Evolutionary conservation across 345 rosid genomes (phyloP).

Genomic region (Brassica juncea): DNA sequence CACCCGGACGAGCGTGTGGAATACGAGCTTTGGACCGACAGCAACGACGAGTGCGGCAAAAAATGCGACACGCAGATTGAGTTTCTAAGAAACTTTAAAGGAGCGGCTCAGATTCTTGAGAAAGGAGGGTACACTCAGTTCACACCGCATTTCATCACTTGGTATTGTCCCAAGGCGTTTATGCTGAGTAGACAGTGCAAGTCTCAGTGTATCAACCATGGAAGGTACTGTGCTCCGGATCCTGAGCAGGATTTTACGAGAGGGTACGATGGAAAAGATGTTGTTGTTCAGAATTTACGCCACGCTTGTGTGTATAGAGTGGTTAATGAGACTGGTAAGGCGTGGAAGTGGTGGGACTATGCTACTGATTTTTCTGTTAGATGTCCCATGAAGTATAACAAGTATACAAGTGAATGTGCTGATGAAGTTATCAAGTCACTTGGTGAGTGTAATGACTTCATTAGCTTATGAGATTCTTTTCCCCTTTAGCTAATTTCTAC

Average conservation of each 20-base stretch:
- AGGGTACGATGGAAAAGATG: constrained; percentile 22
- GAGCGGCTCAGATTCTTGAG: constrained; percentile 20
- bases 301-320: constrained; percentile 11
- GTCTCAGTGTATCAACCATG: constrained; percentile 11
- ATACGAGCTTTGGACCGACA: constrained; percentile 4
- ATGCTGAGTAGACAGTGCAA: constrained; percentile 5
- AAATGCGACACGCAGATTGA: constrained; percentile 18
- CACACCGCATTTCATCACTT: constrained; percentile 9
- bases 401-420: constrained; percentile 15
- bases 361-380: constrained; percentile 3
- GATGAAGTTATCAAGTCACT: constrained; percentile 18
- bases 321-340: constrained; percentile 16
- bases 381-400: constrained; percentile 12
- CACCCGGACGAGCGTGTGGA: constrained; percentile 19
- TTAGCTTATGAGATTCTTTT: not conserved
- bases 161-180: constrained; percentile 12
- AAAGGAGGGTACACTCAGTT: constrained; percentile 17
- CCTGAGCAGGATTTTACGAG: constrained; percentile 14
- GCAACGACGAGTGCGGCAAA: constrained; percentile 11
- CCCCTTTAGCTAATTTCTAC: not conserved
- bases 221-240: constrained; percentile 22
- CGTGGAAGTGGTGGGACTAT: constrained; percentile 18
- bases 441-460: constrained; percentile 12
- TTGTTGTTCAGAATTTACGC: constrained; percentile 13
- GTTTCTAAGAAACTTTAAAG: constrained; percentile 9